Conservation (phyloP, 2,329 filamentous ascomycete genomes). For the Neonectria ditissima region DNA sequence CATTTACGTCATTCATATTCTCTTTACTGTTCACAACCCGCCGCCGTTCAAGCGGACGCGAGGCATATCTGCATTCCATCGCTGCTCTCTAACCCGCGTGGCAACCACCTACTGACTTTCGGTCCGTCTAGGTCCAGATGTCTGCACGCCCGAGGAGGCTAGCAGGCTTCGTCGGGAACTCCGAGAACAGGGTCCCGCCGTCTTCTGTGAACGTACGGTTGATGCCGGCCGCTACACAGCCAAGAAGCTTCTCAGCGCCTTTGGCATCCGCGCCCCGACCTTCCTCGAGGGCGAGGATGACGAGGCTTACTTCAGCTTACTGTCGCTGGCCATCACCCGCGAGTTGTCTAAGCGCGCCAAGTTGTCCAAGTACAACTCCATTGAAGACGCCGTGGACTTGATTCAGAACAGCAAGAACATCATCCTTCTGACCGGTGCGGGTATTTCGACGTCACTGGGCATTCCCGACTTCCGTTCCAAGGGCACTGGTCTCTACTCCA, state of each 20-base stretch:
- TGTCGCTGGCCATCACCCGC: conserved; percentile 81
- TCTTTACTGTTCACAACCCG: conserved; percentile 20
- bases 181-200: conserved; percentile 79
- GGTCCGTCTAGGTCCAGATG: conserved; percentile 55
- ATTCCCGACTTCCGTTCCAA: conserved; percentile 98
- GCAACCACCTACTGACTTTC: conserved; percentile 20
- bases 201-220: conserved; percentile 81
- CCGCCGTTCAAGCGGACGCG: conserved; percentile 20
- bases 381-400: conserved; percentile 87
- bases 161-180: conserved; percentile 76
- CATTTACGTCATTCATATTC: background rate
- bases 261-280: conserved; percentile 78
- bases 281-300: conserved; percentile 78
- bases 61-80: conserved; percentile 21
- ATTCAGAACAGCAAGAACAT: conserved; percentile 83
- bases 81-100: conserved; percentile 4
- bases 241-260: conserved; percentile 87
- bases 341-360: conserved; percentile 87
- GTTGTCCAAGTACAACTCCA: conserved; percentile 81
- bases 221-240: conserved; percentile 77
- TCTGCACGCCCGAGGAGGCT: conserved; percentile 77
- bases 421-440: conserved; percentile 92
- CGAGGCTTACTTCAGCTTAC: conserved; percentile 78
- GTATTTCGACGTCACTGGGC: conserved; percentile 95
- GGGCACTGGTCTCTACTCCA: conserved; percentile 89